These are phyloP conservation scores for Chionographis japonica DNA, from an alignment of 106 monocot genomes.

Conservation along the genomic window DNA sequence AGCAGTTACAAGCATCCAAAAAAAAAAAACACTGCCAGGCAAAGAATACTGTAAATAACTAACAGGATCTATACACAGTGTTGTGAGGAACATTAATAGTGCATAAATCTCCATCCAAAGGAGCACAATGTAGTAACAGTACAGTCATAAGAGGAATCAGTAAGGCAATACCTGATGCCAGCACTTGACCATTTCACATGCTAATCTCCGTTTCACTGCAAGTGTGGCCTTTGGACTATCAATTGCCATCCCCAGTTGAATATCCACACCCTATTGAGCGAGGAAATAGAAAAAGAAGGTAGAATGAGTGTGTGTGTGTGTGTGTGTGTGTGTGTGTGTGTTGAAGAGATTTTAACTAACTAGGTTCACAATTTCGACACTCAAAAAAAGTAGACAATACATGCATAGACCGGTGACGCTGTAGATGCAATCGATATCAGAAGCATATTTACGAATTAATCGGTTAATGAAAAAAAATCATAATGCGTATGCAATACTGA, in stretches of 20 bases:
- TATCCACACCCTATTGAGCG: slow-evolving; percentile 46
- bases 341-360: not conserved
- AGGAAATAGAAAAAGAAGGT: not conserved
- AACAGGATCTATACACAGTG: not conserved
- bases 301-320: not conserved
- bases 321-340: too few species aligned
- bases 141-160: not conserved
- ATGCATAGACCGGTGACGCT: too few species aligned
- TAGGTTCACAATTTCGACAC: slow-evolving; percentile 1
- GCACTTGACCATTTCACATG: slow-evolving; percentile 88
- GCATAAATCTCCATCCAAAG: too few species aligned
- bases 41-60: not conserved
- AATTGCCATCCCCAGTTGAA: slow-evolving; percentile 88
- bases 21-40: too few species aligned
- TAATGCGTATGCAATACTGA: too few species aligned
- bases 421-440: too few species aligned
- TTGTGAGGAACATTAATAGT: too few species aligned
- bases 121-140: not conserved
- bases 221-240: slow-evolving; percentile 82
- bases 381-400: too few species aligned
- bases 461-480: too few species aligned
- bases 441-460: too few species aligned
- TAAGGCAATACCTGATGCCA: slow-evolving; percentile 60
- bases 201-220: slow-evolving; percentile 80
- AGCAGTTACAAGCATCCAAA: too few species aligned